phyloP scores from a whole-genome alignment of 2,329 filamentous ascomycete species.

The Kalmusia sp. region DNA sequence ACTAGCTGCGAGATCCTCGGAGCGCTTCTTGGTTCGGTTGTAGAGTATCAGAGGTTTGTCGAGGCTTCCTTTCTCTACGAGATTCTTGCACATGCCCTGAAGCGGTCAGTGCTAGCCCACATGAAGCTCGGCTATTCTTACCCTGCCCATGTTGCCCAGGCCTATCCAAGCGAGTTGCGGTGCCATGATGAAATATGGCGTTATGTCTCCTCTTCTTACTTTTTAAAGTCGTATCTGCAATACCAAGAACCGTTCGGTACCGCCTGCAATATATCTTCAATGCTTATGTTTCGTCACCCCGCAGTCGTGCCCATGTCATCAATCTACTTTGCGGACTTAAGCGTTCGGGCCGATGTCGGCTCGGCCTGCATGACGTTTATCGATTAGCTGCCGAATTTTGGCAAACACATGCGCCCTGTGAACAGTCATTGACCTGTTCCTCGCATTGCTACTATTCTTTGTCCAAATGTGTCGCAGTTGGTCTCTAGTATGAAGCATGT shows the following conservation, averaged over 20 bases:
- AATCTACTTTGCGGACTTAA: not conserved
- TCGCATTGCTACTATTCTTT: not conserved
- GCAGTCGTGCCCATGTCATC: constrained; percentile 3
- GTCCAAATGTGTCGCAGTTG: constrained; percentile 1
- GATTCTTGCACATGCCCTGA: constrained; percentile 62
- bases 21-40: constrained; percentile 76
- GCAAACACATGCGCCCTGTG: constrained; percentile 1
- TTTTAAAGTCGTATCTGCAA: not conserved
- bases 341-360: constrained; percentile 12
- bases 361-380: constrained; percentile 24
- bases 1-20: constrained; percentile 67
- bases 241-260: not conserved
- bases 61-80: constrained; percentile 78
- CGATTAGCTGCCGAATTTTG: constrained; percentile 21
- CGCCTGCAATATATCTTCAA: not conserved
- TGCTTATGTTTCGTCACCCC: not conserved
- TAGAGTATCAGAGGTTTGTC: constrained; percentile 76
- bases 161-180: constrained; percentile 77
- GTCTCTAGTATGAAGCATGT: constrained; percentile 48
- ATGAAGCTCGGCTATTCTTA: constrained; percentile 49
- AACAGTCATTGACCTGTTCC: not conserved
- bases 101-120: not conserved
- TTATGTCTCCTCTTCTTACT: not conserved
- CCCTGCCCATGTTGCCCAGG: constrained; percentile 86
- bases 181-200: constrained; percentile 38